phyloP scores from a whole-genome alignment of 139 green algal genomes.

The Picochlorum sp. region DNA sequence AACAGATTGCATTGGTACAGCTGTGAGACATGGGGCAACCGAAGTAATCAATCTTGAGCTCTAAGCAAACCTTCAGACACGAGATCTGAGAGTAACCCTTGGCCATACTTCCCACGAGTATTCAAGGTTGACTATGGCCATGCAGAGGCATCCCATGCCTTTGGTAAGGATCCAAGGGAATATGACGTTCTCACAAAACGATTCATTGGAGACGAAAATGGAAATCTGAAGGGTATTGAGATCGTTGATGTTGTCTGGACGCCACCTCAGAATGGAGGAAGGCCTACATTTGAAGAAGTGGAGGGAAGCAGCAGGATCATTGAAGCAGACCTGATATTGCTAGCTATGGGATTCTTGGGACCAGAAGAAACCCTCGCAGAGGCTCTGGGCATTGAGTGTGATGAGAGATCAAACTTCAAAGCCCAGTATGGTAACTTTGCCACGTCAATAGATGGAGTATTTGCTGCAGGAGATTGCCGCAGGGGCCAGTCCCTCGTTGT shows the following conservation, averaged over 20 bases:
- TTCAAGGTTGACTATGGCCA: slow-evolving; percentile 87
- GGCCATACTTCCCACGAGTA: slow-evolving; percentile 82
- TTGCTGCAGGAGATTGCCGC: slow-evolving; percentile 91
- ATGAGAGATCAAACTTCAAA: slow-evolving; percentile 93
- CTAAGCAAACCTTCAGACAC: slow-evolving; percentile 68
- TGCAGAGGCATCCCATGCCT: slow-evolving; percentile 67
- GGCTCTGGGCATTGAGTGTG: slow-evolving; percentile 62
- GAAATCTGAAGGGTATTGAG: slow-evolving; percentile 62
- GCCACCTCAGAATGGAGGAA: slow-evolving; percentile 15
- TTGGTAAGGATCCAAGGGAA: slow-evolving; percentile 72
- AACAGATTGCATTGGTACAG: slow-evolving; percentile 96
- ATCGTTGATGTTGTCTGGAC: slow-evolving; percentile 45
- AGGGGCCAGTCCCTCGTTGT: slow-evolving; percentile 82
- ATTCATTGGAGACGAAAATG: slow-evolving; percentile 76
- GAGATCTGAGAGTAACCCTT: slow-evolving; percentile 75
- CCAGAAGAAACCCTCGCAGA: slow-evolving; percentile 76
- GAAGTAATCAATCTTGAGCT: slow-evolving; percentile 92
- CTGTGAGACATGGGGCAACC: slow-evolving; percentile 69
- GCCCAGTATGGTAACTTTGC: slow-evolving; percentile 80
- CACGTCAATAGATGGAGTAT: slow-evolving; percentile 83
- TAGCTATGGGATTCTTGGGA: slow-evolving; percentile 94
- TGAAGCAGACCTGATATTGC: slow-evolving; percentile 82
- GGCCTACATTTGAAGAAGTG: slow-evolving; percentile 62
- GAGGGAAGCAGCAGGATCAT: slow-evolving; percentile 51
- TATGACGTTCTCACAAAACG: slow-evolving; percentile 93